Base-by-base conservation (phyloP, 2,329 filamentous ascomycete genomes). In the Acrodontium crateriforme region DNA sequence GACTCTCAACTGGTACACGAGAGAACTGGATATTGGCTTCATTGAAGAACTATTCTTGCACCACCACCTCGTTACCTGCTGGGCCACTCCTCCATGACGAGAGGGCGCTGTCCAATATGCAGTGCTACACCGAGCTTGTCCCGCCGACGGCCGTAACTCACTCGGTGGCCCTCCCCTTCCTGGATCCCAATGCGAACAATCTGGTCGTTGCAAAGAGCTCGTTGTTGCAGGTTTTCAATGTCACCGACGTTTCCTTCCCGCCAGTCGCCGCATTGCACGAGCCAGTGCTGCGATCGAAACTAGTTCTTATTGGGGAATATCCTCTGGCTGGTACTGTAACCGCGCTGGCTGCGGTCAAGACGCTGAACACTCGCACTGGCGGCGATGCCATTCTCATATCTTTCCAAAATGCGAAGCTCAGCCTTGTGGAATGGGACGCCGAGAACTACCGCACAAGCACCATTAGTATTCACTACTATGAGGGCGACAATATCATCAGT, bases 401-500 rank as follows among this genome's bases (percentile, higher is more conserved):
- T 1, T 79, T 87, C 56, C 78, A 79, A 48, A 84, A 93, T 57
- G 89, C 89, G 22, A 93, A 93, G 58, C 68, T 95, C 49, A 91
- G 81, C 54, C 64, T 98, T 53, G 67, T 93, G 31, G 82, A 94
- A 59, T 98, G 89, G 89, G 82, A 95, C 51, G 74, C 82, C 6
- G 73, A 78, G 50, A 74, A 72, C 41, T 68, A 80, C 54, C 71
- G 71, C 28, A 74, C 95, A 44, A 75, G 78, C 44, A 95, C 87
- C 29, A 72, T 89, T 38, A 95, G 87, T 28, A 87, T 98, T 46
- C 89, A 98, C 60, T 95, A 85, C 64, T 98, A 95, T 58, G 89
- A 98, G 55, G 81, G 89, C 52, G 85, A 94, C 49, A 85, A 93
- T 50, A 40, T 50, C 17, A 32, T 43, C 13, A 35, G 31, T 5